These are phyloP conservation scores for Tetraselmis striata DNA, from an alignment of 139 green algal genomes.

Conservation along the genomic window DNA sequence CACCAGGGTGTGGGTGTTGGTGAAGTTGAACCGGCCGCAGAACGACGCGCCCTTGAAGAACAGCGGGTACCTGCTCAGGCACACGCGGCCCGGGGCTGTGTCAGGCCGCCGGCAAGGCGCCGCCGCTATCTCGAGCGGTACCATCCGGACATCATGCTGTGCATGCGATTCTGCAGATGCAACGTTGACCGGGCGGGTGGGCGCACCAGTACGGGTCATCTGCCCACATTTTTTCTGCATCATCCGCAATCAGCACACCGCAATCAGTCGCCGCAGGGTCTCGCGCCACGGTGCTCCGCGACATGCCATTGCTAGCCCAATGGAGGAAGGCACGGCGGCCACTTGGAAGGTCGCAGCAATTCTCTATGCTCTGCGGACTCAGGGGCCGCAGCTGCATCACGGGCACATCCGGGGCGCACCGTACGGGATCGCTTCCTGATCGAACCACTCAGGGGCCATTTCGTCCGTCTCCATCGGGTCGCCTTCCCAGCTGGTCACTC, in stretches of 20 bases:
- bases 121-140: too few species aligned
- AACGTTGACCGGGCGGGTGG: too few species aligned
- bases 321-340: too few species aligned
- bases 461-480: constrained; percentile 45
- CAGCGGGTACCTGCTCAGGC: constrained; percentile 23
- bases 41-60: constrained; percentile 30
- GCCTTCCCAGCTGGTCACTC: constrained; percentile 22
- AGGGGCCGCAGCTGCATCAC: background rate
- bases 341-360: too few species aligned
- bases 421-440: constrained; percentile 30
- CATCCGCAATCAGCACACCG: too few species aligned
- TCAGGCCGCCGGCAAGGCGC: background rate
- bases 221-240: constrained; percentile 30
- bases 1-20: constrained; percentile 28
- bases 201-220: constrained; percentile 45
- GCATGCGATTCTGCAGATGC: too few species aligned
- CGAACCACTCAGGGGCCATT: constrained; percentile 51
- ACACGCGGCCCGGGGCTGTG: too few species aligned
- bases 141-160: too few species aligned
- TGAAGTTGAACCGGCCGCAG: constrained; percentile 32
- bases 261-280: too few species aligned
- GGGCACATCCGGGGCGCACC: background rate
- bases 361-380: too few species aligned
- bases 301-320: too few species aligned
- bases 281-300: too few species aligned